A percentile compares a stretch with the other conserved stretches of the same genome.
Conservation (phyloP, 2,329 filamentous ascomycete genomes). For the Aspergillus sp. region DNA sequence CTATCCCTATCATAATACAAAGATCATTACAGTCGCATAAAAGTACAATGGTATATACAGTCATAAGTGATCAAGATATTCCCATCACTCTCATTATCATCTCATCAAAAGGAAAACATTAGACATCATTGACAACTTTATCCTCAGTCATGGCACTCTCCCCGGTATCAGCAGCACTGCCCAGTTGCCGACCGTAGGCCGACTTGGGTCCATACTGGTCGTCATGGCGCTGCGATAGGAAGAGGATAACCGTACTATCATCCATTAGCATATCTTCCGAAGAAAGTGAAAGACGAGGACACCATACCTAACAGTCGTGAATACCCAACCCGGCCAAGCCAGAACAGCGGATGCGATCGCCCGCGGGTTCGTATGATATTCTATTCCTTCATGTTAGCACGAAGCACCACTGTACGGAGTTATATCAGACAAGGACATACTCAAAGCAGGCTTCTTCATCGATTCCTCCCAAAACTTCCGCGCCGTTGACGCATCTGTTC, state of each 20-base stretch:
- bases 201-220: slow-evolving; percentile 24
- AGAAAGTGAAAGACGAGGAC: slow-evolving; percentile 21
- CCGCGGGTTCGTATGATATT: slow-evolving; percentile 53
- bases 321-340: slow-evolving; percentile 55
- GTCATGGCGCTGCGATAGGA: slow-evolving; percentile 37
- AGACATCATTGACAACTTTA: not conserved
- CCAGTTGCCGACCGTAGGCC: slow-evolving; percentile 7
- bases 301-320: slow-evolving; percentile 44
- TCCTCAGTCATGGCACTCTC: not conserved
- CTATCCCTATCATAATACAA: too few species aligned
- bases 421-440: slow-evolving; percentile 11
- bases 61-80: not conserved
- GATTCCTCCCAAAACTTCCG: slow-evolving; percentile 30
- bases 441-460: slow-evolving; percentile 37
- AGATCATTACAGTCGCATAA: too few species aligned
- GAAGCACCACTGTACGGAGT: not conserved
- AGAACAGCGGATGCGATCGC: slow-evolving; percentile 56
- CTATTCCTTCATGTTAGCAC: slow-evolving; percentile 11
- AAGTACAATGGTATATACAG: not conserved
- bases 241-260: slow-evolving; percentile 29
- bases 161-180: not conserved
- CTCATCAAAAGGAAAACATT: not conserved
- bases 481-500: slow-evolving; percentile 36
- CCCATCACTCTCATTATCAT: too few species aligned
- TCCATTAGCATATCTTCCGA: not conserved